Base-by-base conservation (phyloP, 2,329 filamentous ascomycete species). In the Calonectria fujianensis region DNA sequence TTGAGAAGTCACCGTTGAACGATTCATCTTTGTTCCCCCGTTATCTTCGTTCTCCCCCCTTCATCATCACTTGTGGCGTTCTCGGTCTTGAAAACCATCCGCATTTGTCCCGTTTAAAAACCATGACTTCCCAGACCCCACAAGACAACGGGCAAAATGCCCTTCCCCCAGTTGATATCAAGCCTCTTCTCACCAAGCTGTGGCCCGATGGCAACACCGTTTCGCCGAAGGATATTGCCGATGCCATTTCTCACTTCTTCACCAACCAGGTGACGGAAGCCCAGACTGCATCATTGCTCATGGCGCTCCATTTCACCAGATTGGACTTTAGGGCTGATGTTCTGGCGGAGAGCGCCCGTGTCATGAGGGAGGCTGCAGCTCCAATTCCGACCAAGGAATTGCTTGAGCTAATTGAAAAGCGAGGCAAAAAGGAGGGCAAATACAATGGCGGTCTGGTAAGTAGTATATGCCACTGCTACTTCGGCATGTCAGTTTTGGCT, bases 231-330 rank as follows among this genome's bases (percentile, higher is more conserved):
- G 95, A 98, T 84, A 97, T 99, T 83, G 95, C 96, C 74, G 90
- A 93, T n/a, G 96, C 96, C 69, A 93, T 98, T 80, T 93, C 95
- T 6, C 90, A 96, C 82, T 97, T 98, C 83, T 98, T 98, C 85
- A 96, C 96, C 73, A 94, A 98, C 86, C 92, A 93, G 78, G 89
- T 98, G 24, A 96, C 95, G n/a, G 93, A 95, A 50, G 94, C 96
- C 11, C 97, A 98, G 84, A 94, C 94, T 1, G 94, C 95, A 69
- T 94, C 96, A 50, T 89, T 99, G 71, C 89, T 98, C 68, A 98
- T 97, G 82, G 94, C 96, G 70, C 89, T 99, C 59, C 96, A 98
- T 86, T 98, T 98, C 79, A 98, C 96, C 2, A 93, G 93, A 73
- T 91, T 95, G 84, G 97, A 98, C 85, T 91, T 94, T 78, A 91